These are phyloP conservation scores for Phlebopus sp. DNA, from an alignment of 1,284 basidiomycete species.

Conservation along the genomic window DNA sequence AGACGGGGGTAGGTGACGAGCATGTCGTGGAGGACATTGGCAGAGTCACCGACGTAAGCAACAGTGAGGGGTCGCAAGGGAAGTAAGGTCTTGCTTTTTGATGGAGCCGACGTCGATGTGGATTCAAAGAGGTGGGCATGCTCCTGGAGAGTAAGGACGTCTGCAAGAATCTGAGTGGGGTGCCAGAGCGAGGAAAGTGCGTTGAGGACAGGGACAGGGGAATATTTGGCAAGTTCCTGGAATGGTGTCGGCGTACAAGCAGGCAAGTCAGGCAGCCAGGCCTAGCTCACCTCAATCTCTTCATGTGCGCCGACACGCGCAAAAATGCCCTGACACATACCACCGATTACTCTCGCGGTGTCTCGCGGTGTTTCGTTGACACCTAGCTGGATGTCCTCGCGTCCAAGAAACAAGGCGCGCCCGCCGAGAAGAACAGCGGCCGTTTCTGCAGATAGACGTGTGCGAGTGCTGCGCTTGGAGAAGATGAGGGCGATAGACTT, in stretches of 20 bases:
- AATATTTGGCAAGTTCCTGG: constrained; percentile 85
- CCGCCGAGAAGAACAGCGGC: constrained; percentile 77
- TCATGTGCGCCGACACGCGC: constrained; percentile 91
- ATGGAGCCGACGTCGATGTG: constrained; percentile 11
- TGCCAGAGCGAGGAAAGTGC: constrained; percentile 96
- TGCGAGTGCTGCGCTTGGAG: constrained; percentile 91
- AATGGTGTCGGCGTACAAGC: not conserved
- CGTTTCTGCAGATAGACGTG: constrained; percentile 87
- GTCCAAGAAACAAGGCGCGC: constrained; percentile 89
- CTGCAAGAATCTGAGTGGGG: constrained; percentile 94
- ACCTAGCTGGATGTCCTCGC: constrained; percentile 91
- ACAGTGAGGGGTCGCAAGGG: constrained; percentile 71
- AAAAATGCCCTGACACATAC: constrained; percentile 97
- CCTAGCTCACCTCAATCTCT: constrained; percentile 79
- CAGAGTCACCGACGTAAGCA: constrained; percentile 93
- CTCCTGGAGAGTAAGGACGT: constrained; percentile 89
- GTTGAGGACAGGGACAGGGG: constrained; percentile 92
- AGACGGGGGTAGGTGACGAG: constrained; percentile 91
- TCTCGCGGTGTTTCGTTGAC: constrained; percentile 92
- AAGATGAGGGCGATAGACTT: constrained; percentile 91
- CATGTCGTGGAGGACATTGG: constrained; percentile 98
- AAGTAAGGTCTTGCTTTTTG: constrained; percentile 31
- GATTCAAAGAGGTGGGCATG: constrained; percentile 51
- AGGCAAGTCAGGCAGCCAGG: not conserved
- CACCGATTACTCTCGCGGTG: constrained; percentile 83